Evolutionary conservation across 768 basidiomycete species (phyloP).

Genomic region (Mycena sanguinolenta): DNA sequence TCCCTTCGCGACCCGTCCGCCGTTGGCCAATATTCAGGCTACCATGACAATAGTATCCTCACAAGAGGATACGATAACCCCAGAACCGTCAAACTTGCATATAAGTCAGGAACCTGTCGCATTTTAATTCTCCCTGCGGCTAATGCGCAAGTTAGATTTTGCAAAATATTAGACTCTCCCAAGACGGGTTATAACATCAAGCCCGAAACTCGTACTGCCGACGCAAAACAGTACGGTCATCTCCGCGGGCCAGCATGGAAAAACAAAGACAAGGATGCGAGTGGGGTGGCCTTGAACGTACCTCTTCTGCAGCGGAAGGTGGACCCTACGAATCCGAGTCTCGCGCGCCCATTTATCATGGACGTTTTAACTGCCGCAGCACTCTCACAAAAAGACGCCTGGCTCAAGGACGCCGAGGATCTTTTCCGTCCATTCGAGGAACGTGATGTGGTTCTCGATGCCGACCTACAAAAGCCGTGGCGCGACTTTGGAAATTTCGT

Average conservation of each 20-base stretch:
- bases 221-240: constrained; percentile 42
- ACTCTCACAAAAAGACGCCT: constrained; percentile 27
- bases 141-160: constrained; percentile 51
- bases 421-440: constrained; percentile 37
- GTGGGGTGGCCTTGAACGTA: constrained; percentile 21
- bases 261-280: constrained; percentile 14
- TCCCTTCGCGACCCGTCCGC: constrained; percentile 58
- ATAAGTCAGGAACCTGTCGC: constrained; percentile 52
- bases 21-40: constrained; percentile 68
- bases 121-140: neutral
- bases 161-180: constrained; percentile 68
- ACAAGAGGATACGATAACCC: constrained; percentile 62
- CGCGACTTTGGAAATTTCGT: constrained; percentile 45
- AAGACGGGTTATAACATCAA: constrained; percentile 70
- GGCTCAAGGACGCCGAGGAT: constrained; percentile 37
- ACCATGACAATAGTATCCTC: constrained; percentile 71
- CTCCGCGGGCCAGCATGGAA: constrained; percentile 42
- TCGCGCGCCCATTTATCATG: constrained; percentile 46
- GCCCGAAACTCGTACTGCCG: constrained; percentile 45
- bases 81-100: constrained; percentile 66
- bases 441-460: constrained; percentile 32
- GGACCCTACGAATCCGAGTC: constrained; percentile 14
- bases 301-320: constrained; percentile 32
- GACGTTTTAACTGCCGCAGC: constrained; percentile 40
- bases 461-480: constrained; percentile 53